These are phyloP conservation scores for Cryphonectria carpinicola DNA, from an alignment of 2,329 filamentous ascomycete species.

Conservation along the genomic window DNA sequence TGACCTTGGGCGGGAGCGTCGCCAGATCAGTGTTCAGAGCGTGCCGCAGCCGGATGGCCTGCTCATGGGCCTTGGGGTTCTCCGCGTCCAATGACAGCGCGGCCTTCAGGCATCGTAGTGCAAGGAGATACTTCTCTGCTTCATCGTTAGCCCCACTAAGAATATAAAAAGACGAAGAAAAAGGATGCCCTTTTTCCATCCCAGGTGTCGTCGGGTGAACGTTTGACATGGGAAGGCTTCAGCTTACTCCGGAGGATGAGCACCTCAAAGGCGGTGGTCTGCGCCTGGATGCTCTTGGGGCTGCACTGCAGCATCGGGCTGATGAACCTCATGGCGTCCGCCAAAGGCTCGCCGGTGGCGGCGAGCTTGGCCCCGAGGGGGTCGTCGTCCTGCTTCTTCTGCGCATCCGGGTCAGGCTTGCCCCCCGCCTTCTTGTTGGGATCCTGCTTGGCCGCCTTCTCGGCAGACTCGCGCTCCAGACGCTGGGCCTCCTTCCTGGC, in stretches of 20 bases:
- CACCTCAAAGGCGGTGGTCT: conserved; percentile 88
- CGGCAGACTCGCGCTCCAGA: conserved; percentile 76
- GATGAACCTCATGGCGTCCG: conserved; percentile 86
- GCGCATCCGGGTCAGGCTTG: conserved; percentile 59
- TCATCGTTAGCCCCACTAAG: conserved; percentile 32
- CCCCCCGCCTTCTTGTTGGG: conserved; percentile 75
- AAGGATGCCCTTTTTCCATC: background rate
- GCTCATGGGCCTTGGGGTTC: conserved; percentile 75
- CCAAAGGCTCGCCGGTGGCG: conserved; percentile 79
- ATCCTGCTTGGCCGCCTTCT: conserved; percentile 78
- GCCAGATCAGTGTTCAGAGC: conserved; percentile 59
- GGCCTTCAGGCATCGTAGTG: conserved; percentile 81
- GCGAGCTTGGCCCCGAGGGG: conserved; percentile 81
- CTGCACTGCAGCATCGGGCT: conserved; percentile 80
- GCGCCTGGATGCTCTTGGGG: conserved; percentile 78
- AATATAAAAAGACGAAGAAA: background rate
- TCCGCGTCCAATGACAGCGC: conserved; percentile 70
- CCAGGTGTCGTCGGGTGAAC: background rate
- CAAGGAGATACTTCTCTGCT: conserved; percentile 83
- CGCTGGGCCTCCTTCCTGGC: conserved; percentile 73
- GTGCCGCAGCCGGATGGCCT: conserved; percentile 71
- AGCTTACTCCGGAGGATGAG: conserved; percentile 78
- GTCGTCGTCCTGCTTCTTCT: conserved; percentile 89
- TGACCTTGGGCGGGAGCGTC: conserved; percentile 66
- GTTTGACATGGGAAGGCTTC: background rate